Percentiles rank a stretch among this genome's conserved stretches.
Conservation (phyloP, 116 monocot species). For the Zostera marina region DNA sequence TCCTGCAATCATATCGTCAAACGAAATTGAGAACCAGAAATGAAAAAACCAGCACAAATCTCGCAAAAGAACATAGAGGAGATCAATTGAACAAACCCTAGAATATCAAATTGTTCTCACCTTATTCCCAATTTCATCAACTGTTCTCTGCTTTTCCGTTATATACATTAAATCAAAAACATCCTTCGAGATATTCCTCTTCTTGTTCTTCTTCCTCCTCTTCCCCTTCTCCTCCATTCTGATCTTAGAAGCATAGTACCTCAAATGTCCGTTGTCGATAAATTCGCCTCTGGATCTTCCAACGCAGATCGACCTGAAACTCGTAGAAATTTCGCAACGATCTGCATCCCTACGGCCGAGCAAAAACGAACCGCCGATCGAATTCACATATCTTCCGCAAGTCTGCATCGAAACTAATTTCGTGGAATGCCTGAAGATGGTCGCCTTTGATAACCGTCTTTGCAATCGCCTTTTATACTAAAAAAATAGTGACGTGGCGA, state of each 20-base stretch:
- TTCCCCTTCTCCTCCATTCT: slow-evolving; percentile 9
- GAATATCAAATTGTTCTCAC: not conserved
- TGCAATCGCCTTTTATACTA: too few relatives aligned
- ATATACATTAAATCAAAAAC: not conserved
- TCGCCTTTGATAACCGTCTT: too few relatives aligned
- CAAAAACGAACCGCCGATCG: not conserved
- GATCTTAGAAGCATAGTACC: slow-evolving; percentile 13
- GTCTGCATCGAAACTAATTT: slow-evolving; percentile 5
- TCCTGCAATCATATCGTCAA: slow-evolving; percentile 42
- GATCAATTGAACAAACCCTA: too few relatives aligned
- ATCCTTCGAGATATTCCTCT: slow-evolving; percentile 10
- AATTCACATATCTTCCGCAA: not conserved
- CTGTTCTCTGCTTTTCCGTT: not conserved
- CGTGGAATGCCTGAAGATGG: too few relatives aligned
- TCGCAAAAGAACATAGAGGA: not conserved
- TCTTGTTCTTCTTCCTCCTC: slow-evolving; percentile 15
- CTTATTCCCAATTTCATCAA: not conserved
- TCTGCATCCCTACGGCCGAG: not conserved
- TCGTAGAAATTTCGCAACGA: not conserved
- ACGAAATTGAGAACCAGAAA: too few relatives aligned
- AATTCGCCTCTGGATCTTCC: slow-evolving; percentile 7
- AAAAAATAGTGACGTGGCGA: too few relatives aligned
- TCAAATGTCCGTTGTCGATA: slow-evolving; percentile 23
- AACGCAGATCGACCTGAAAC: slow-evolving; percentile 5
- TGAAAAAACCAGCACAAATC: too few relatives aligned